Evolutionary conservation across 192 early-diverging fungal species (phyloP).

Genomic region (Linnemannia schmuckeri): DNA sequence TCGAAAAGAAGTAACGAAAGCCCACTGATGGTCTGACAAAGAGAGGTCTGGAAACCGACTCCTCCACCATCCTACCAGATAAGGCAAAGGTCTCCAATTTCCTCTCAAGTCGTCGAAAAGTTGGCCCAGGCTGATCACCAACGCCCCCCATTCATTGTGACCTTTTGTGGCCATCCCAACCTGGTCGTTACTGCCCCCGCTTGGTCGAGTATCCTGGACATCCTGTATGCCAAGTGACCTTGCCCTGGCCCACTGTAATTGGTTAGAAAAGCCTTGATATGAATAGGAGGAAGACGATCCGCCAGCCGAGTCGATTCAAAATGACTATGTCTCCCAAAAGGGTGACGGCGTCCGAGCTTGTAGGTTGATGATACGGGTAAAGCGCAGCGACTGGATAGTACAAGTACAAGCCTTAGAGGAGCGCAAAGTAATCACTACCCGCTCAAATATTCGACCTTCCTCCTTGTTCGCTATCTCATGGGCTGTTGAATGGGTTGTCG

Average conservation of each 20-base stretch:
- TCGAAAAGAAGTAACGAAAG: not conserved
- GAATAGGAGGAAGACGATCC: slow-evolving; percentile 16
- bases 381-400: not conserved
- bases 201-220: not conserved
- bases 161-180: not conserved
- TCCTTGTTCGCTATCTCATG: not conserved
- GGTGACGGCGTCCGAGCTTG: slow-evolving; percentile 19
- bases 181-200: not conserved
- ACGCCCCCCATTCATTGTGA: not conserved
- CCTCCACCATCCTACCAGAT: not conserved
- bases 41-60: not conserved
- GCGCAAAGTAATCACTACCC: not conserved
- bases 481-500: not conserved
- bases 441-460: not conserved
- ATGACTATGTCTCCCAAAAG: slow-evolving; percentile 22
- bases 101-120: not conserved
- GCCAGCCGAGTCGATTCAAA: slow-evolving; percentile 32
- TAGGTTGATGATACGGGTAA: not conserved
- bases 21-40: not conserved
- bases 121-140: not conserved
- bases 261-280: slow-evolving; percentile 2
- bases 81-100: not conserved
- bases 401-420: not conserved
- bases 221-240: not conserved
- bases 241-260: not conserved